These are phyloP conservation scores for Noccaea bulbosa DNA, from an alignment of 345 rosid species.

Conservation along the genomic window DNA sequence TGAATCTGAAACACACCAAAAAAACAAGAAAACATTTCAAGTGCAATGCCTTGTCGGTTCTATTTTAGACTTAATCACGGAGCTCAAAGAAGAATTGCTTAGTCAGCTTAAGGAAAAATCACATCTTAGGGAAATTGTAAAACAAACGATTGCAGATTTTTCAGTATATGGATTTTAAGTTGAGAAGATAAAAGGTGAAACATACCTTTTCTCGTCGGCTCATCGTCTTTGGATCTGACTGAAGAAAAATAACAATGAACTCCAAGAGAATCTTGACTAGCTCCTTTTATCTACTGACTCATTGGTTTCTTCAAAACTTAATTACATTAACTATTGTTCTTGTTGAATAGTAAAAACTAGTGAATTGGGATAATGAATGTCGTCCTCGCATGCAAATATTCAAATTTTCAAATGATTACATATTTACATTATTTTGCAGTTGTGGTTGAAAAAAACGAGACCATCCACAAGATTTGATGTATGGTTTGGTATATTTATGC, in stretches of 20 bases:
- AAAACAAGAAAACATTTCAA: background rate
- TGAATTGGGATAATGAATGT: background rate
- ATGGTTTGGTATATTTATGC: background rate
- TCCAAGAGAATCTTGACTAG: background rate
- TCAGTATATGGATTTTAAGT: slow-evolving; percentile 3
- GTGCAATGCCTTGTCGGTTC: background rate
- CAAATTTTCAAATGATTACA: background rate
- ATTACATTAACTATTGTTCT: background rate
- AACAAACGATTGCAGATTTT: background rate
- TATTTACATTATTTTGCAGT: background rate
- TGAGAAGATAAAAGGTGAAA: slow-evolving; percentile 4
- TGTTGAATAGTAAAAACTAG: background rate
- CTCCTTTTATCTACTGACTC: background rate
- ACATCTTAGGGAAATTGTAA: background rate
- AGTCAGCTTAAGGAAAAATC: background rate
- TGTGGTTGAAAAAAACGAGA: background rate
- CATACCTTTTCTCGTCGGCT: background rate
- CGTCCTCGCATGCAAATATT: background rate
- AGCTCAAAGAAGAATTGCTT: background rate
- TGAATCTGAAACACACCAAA: slow-evolving; percentile 10
- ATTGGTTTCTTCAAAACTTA: slow-evolving; percentile 17
- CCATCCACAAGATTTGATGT: slow-evolving; percentile 10
- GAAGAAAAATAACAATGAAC: background rate
- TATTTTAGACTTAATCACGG: background rate
- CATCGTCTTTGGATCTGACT: too few relatives aligned